Evolutionary conservation across 2,329 filamentous ascomycete species (phyloP).

Genomic region (Cladosporium halotolerans): DNA sequence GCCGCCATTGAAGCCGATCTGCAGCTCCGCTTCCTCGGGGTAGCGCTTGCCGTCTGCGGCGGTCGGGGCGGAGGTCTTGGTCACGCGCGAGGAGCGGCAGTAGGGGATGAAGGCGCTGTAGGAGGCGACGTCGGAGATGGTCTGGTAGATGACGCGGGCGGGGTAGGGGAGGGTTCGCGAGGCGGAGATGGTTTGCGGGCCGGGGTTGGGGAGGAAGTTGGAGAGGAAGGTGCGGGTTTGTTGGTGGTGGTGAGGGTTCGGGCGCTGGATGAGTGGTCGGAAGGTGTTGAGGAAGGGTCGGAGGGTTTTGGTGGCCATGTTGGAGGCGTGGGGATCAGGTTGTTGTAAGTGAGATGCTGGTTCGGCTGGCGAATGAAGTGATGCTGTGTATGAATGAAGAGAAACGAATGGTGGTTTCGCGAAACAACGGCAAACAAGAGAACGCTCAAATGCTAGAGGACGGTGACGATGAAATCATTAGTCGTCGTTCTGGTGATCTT

Average conservation of each 20-base stretch:
- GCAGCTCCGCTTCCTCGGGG: conserved; percentile 71
- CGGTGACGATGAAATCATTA: conserved; percentile 11
- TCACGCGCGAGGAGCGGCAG: conserved; percentile 72
- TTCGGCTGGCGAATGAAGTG: not conserved
- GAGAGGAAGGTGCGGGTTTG: conserved; percentile 30
- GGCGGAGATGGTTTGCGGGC: conserved; percentile 63
- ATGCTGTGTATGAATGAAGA: not conserved
- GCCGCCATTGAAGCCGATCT: conserved; percentile 75
- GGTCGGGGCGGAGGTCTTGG: conserved; percentile 56
- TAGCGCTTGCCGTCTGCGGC: conserved; percentile 44
- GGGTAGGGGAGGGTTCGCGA: conserved; percentile 72
- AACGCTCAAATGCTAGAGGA: not conserved
- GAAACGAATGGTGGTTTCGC: not conserved
- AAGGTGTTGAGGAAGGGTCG: conserved; percentile 19
- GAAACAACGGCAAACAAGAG: not conserved
- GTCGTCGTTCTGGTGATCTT: not conserved
- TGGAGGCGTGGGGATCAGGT: not conserved
- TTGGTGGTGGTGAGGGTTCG: conserved; percentile 15
- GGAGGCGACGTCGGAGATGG: conserved; percentile 81
- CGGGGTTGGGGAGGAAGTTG: conserved; percentile 42
- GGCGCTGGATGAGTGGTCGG: conserved; percentile 8
- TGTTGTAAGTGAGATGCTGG: not conserved
- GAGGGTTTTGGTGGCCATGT: conserved; percentile 11
- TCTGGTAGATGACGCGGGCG: conserved; percentile 63
- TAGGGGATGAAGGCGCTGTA: conserved; percentile 90